Evolutionary conservation across 345 rosid genomes (phyloP).

Genomic region (Hibiscus syriacus): DNA sequence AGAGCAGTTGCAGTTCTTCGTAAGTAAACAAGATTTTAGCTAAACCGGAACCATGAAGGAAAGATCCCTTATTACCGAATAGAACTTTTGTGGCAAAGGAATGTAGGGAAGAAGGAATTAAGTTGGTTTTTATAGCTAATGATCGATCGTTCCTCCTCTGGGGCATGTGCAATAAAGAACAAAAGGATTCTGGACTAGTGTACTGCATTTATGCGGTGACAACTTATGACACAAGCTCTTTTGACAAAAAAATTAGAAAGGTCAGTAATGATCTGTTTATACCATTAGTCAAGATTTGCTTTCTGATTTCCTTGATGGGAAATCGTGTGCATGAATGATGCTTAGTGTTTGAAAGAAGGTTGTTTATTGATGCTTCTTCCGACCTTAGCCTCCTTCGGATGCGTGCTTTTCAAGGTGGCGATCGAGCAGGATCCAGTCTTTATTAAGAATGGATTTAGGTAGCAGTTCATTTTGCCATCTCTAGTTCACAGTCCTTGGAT

Average conservation of each 20-base stretch:
- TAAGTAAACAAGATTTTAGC: not conserved
- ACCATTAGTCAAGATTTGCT: too few relatives aligned
- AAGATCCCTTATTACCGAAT: constrained; percentile 8
- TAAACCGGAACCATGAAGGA: not conserved
- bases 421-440: not conserved
- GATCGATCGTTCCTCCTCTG: not conserved
- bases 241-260: constrained; percentile 5
- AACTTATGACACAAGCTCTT: constrained; percentile 5
- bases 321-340: not conserved
- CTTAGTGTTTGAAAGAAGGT: not conserved
- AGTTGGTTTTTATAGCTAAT: constrained; percentile 15
- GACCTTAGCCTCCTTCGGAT: not conserved
- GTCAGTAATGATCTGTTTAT: constrained; percentile 8
- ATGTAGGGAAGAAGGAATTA: not conserved
- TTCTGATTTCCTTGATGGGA: not conserved
- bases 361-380: not conserved
- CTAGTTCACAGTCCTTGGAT: not conserved
- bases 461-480: not conserved
- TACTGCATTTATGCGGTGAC: constrained; percentile 17
- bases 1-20: constrained; percentile 4
- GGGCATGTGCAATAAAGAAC: not conserved
- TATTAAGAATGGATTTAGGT: not conserved
- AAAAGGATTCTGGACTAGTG: constrained; percentile 8
- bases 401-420: not conserved
- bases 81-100: not conserved